Percentiles rank a stretch among this genome's conserved stretches.
Evolutionary conservation across 1,284 basidiomycete species (phyloP).

Genomic region (Ceratobasidium sp.): DNA sequence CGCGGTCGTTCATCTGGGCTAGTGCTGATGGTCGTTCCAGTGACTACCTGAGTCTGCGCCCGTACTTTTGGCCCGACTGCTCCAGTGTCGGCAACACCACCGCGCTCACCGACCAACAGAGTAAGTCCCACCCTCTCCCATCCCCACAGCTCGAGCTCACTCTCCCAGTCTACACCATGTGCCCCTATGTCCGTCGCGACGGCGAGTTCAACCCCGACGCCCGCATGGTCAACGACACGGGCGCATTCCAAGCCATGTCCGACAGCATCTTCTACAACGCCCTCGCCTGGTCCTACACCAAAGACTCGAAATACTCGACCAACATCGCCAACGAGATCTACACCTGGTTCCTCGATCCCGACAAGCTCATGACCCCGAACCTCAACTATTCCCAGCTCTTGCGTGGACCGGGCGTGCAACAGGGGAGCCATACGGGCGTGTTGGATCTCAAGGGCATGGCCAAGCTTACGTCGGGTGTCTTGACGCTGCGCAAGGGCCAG

Average conservation of each 20-base stretch:
- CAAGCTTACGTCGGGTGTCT: constrained; percentile 52
- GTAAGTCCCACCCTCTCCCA: constrained; percentile 34
- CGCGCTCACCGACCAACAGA: constrained; percentile 47
- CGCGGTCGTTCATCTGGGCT: too few relatives aligned
- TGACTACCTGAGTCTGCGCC: too few relatives aligned
- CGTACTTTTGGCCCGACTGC: constrained; percentile 43
- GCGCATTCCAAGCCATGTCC: constrained; percentile 52
- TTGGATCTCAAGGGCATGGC: constrained; percentile 52
- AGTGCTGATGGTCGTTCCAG: too few relatives aligned
- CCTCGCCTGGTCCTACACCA: constrained; percentile 54
- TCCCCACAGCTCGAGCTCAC: background rate
- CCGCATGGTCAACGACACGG: constrained; percentile 52
- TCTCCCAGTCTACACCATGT: constrained; percentile 50
- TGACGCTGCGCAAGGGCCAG: constrained; percentile 49
- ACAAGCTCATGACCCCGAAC: constrained; percentile 55
- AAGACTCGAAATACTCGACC: constrained; percentile 48
- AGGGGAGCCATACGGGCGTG: constrained; percentile 50
- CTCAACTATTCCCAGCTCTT: constrained; percentile 55
- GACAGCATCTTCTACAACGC: constrained; percentile 54
- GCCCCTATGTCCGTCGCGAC: constrained; percentile 51
- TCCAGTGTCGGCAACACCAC: constrained; percentile 48
- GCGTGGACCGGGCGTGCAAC: constrained; percentile 52
- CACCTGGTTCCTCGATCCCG: constrained; percentile 53
- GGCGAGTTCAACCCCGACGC: constrained; percentile 55
- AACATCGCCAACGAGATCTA: constrained; percentile 49